phyloP scores from a whole-genome alignment of 805 yeast genomes.

The Yamadazyma sp. region DNA sequence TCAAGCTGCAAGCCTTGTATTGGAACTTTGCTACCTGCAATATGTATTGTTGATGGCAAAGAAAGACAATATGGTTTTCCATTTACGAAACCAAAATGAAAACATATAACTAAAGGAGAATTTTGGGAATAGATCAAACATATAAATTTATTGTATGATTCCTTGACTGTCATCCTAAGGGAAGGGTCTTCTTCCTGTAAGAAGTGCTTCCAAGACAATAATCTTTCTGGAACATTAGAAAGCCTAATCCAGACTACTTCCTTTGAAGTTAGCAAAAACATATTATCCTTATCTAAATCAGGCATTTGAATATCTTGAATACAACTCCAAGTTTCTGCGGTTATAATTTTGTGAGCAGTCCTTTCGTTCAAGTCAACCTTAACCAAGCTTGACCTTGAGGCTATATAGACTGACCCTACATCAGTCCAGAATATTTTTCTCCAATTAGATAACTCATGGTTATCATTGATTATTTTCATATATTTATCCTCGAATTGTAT shows the following conservation, averaged over 20 bases:
- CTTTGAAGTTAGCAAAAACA: conserved; percentile 61
- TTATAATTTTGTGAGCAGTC: conserved; percentile 29
- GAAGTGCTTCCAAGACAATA: conserved; percentile 73
- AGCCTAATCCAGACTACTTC: conserved; percentile 63
- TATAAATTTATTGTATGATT: conserved; percentile 17
- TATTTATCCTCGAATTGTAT: conserved; percentile 1
- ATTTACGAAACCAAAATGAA: conserved; percentile 27
- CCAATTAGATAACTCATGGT: conserved; percentile 53
- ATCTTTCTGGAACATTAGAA: conserved; percentile 34
- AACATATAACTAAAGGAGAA: conserved; percentile 29
- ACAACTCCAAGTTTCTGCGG: conserved; percentile 53
- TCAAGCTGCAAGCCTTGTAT: conserved; percentile 7
- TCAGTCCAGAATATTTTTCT: conserved; percentile 49
- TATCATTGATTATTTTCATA: conserved; percentile 36
- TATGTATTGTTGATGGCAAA: conserved; percentile 10
- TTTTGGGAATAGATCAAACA: conserved; percentile 27
- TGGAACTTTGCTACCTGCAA: conserved; percentile 10
- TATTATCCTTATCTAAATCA: conserved; percentile 19
- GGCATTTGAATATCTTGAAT: conserved; percentile 39
- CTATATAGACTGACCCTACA: conserved; percentile 24
- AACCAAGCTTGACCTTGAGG: conserved; percentile 44
- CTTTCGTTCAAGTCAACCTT: conserved; percentile 18
- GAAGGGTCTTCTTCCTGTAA: conserved; percentile 55
- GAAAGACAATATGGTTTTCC: conserved; percentile 25
- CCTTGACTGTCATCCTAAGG: conserved; percentile 34